These are phyloP conservation scores for Alternaria sp. DNA, from an alignment of 2,329 filamentous ascomycete genomes.

Conservation along the genomic window DNA sequence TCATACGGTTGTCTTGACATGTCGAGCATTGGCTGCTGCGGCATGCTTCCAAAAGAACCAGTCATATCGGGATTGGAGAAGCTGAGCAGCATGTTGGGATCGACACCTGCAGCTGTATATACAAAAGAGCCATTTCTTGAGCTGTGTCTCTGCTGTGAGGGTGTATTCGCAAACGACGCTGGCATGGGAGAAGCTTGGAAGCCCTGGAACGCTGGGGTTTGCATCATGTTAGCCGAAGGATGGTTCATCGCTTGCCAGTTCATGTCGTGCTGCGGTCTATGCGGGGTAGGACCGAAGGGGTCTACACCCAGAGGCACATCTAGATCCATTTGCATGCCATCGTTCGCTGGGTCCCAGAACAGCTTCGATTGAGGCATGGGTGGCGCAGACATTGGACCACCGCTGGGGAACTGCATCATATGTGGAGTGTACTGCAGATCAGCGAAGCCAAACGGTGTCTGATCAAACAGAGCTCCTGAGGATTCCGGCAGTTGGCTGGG, in stretches of 20 bases:
- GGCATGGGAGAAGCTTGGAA: slow-evolving; percentile 36
- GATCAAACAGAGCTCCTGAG: slow-evolving; percentile 40
- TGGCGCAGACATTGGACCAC: slow-evolving; percentile 63
- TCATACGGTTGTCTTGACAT: slow-evolving; percentile 48
- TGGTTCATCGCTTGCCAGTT: slow-evolving; percentile 44
- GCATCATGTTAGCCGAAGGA: slow-evolving; percentile 37
- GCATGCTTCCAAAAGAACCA: slow-evolving; percentile 37
- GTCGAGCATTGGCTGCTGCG: slow-evolving; percentile 22
- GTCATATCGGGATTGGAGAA: slow-evolving; percentile 41
- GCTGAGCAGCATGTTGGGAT: slow-evolving; percentile 57
- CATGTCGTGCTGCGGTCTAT: slow-evolving; percentile 38
- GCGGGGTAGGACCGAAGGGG: slow-evolving; percentile 45
- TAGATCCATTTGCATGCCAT: slow-evolving; percentile 42
- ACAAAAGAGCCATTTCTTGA: slow-evolving; percentile 42
- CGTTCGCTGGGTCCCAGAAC: slow-evolving; percentile 45
- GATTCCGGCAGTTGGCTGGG: slow-evolving; percentile 34
- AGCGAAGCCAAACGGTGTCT: slow-evolving; percentile 56
- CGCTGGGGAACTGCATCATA: slow-evolving; percentile 59
- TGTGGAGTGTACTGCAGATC: slow-evolving; percentile 65
- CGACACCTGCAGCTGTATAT: slow-evolving; percentile 50
- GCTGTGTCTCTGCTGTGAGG: slow-evolving; percentile 20
- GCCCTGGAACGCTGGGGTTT: slow-evolving; percentile 42
- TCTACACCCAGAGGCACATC: slow-evolving; percentile 40
- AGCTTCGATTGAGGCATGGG: slow-evolving; percentile 58
- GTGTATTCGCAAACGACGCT: slow-evolving; percentile 31